Percentiles rank a stretch among this genome's conserved stretches.
phyloP scores from a whole-genome alignment of 108 stramenopile genomes.

The Pelagomonas calceolata region DNA sequence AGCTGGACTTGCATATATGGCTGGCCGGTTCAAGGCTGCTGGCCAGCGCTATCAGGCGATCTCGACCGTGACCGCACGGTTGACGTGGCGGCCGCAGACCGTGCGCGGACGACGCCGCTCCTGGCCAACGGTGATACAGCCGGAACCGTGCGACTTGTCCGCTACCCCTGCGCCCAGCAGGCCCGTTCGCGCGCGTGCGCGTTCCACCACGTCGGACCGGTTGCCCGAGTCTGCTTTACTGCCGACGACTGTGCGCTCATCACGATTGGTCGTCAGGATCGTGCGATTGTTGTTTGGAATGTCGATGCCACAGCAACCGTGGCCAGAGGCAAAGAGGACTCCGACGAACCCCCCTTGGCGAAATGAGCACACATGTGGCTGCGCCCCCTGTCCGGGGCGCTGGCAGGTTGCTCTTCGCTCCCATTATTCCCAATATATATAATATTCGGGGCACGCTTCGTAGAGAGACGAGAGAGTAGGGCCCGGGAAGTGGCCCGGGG shows the following conservation, averaged over 20 bases:
- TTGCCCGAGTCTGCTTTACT: conserved; percentile 13
- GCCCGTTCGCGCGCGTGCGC: conserved; percentile 4
- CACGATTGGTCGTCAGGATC: conserved; percentile 18
- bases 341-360: no score
- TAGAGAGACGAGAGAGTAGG: no score
- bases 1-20: conserved; percentile 18
- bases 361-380: no score
- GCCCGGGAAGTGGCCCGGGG: no score
- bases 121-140: conserved; percentile 26
- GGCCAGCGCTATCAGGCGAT: neutral
- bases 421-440: no score
- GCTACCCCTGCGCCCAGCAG: conserved; percentile 17
- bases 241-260: conserved; percentile 13
- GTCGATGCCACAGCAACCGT: no score
- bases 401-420: no score
- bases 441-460: no score
- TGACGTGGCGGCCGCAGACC: neutral
- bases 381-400: no score
- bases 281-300: conserved; percentile 7
- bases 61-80: neutral
- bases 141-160: conserved; percentile 24
- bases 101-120: conserved; percentile 14
- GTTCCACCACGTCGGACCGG: conserved; percentile 17
- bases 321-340: no score
- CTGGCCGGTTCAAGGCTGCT: conserved; percentile 27